Evolutionary conservation across 495 filamentous ascomycete species (phyloP), one percentile per base, ranked within the genome.

Genomic region (Hypoxylon subgilvum): DNA sequence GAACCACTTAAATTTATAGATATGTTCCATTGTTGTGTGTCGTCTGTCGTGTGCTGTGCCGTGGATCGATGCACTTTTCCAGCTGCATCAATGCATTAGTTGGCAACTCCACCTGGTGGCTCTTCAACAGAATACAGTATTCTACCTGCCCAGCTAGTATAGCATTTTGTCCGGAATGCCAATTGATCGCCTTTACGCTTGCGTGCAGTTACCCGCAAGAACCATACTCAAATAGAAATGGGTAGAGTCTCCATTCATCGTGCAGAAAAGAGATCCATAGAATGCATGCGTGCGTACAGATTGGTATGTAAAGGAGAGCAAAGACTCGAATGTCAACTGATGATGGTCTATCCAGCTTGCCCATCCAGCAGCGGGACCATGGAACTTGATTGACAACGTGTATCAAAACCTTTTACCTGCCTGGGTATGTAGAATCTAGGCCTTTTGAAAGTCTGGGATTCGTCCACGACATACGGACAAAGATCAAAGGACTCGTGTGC

Each of bases 201-300:
- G 48, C 60, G 53, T 54, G 60, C 60, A 63, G 53, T 30, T 58
- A 54, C 30, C 60, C 53, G 60, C 53, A 63, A 32, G 60, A 58
- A 53, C 60, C 60, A 36, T 52, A 44, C 8, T 9, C 10, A 54
- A 14, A 8, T 7, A 10, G 30, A 45, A 48, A 22, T 17, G 19
- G 60, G 60, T 38, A 32, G 21, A 38, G 43, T 49, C 38, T 43
- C 53, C 53, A 54, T 34, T 44, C 25, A 53, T 63, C 60, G 19
- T 25, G 23, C 36, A 50, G 38, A 45, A n/a, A 34, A 45, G 22
- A 45, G 43, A 49, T 54, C 42, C 53, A 63, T 57, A 51, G 38
- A 32, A 53, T 21, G 12, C 35, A 53, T 63, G 60, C 53, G 44
- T 44, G 43, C 25, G 38, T 63, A 57, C 53, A 35, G 49, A 63